Evolutionary conservation across 441 rosid species (phyloP).

Genomic region (Bruguiera hainesii): DNA sequence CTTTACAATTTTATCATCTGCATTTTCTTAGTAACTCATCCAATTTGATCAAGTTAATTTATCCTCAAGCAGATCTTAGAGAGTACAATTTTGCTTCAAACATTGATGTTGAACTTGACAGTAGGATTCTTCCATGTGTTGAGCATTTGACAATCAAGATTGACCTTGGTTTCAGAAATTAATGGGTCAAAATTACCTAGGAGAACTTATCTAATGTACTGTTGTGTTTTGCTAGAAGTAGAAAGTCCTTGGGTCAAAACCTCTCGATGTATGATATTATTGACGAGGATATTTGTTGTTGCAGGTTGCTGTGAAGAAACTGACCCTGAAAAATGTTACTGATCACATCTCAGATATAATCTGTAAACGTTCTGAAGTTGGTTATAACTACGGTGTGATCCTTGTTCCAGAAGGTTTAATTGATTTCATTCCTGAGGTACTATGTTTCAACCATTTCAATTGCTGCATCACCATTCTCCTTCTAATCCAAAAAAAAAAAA

Average conservation of each 20-base stretch:
- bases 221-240: too few species aligned
- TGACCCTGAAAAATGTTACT: conserved; percentile 82
- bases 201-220: too few species aligned
- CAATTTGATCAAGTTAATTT: background rate
- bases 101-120: background rate
- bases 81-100: background rate
- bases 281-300: conserved; percentile 13
- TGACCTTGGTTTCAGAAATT: background rate
- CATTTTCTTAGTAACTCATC: background rate
- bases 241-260: too few species aligned
- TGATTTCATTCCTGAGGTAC: conserved; percentile 98
- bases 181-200: background rate
- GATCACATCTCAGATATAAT: conserved; percentile 84
- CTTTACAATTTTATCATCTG: background rate
- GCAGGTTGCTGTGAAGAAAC: conserved; percentile 92
- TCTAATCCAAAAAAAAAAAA: background rate
- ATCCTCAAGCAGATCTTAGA: background rate
- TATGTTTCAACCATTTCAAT: background rate
- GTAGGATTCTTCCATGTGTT: background rate
- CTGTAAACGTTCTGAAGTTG: conserved; percentile 72
- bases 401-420: conserved; percentile 98
- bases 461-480: background rate
- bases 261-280: background rate
- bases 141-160: background rate
- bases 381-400: conserved; percentile 92